These are phyloP conservation scores for Aspergillus novoparasiticus DNA, from an alignment of 2,329 filamentous ascomycete genomes.

Conservation along the genomic window DNA sequence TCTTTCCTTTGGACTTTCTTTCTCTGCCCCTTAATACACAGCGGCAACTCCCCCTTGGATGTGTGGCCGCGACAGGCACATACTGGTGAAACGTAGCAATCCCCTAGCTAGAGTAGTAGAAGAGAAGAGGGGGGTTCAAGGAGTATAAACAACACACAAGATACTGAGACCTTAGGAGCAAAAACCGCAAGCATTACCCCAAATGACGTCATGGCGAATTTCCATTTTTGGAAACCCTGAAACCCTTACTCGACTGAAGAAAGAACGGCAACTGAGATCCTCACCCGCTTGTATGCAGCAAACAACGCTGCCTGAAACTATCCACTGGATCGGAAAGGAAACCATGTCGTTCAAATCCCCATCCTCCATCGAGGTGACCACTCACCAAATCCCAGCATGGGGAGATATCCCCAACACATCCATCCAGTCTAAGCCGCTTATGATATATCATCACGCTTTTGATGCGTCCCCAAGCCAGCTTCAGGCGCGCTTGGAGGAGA, in stretches of 20 bases:
- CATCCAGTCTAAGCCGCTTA: constrained; percentile 63
- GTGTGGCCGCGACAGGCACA: neutral
- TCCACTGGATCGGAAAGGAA: neutral
- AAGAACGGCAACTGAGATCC: no score
- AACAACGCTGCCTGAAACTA: neutral
- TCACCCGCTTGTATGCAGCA: no score
- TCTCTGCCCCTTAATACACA: neutral
- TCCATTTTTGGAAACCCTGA: neutral
- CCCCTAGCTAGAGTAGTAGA: neutral
- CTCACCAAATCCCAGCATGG: constrained; percentile 62
- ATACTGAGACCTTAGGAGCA: no score
- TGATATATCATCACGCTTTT: constrained; percentile 68
- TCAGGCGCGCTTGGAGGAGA: constrained; percentile 56
- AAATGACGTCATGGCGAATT: constrained; percentile 7
- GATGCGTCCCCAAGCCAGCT: constrained; percentile 52
- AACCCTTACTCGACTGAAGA: neutral
- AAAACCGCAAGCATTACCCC: neutral
- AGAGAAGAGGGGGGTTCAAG: neutral
- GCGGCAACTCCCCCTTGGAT: neutral
- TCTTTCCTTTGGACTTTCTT: neutral
- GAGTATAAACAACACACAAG: neutral
- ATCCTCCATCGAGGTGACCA: constrained; percentile 57
- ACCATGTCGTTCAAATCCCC: constrained; percentile 47
- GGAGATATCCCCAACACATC: constrained; percentile 65
- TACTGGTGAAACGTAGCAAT: neutral